phyloP scores from a whole-genome alignment of 495 filamentous ascomycete species.

The Trichocladium antarcticum region DNA sequence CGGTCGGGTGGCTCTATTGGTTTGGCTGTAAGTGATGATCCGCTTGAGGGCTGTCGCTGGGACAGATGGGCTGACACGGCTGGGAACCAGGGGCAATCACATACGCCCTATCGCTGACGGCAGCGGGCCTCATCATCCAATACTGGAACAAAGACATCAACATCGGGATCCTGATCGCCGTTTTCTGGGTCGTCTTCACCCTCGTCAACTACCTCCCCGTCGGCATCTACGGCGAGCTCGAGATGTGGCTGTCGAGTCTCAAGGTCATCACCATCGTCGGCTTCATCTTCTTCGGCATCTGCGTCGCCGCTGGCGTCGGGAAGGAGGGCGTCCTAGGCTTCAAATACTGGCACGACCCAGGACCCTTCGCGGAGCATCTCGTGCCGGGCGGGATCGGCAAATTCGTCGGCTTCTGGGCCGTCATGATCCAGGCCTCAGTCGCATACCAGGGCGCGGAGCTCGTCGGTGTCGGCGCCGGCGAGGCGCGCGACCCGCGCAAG shows the following conservation, averaged over 20 bases:
- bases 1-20: constrained; percentile 60
- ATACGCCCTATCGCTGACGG: constrained; percentile 64
- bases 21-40: constrained; percentile 27
- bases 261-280: constrained; percentile 68
- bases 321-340: constrained; percentile 59
- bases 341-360: constrained; percentile 58
- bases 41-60: background rate
- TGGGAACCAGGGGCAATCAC: constrained; percentile 40
- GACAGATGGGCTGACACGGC: background rate
- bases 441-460: constrained; percentile 48
- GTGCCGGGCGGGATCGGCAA: constrained; percentile 33
- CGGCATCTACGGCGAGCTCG: constrained; percentile 58
- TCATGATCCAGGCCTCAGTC: constrained; percentile 38
- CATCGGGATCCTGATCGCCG: constrained; percentile 60
- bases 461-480: constrained; percentile 56
- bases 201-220: constrained; percentile 58
- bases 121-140: constrained; percentile 61
- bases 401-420: constrained; percentile 38
- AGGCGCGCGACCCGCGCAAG: constrained; percentile 51
- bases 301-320: constrained; percentile 56
- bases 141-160: constrained; percentile 52
- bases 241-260: constrained; percentile 62
- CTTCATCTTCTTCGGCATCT: constrained; percentile 53
- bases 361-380: constrained; percentile 52
- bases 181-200: constrained; percentile 63